Percentiles rank a stretch among this genome's conserved stretches.
Evolutionary conservation across 2,329 filamentous ascomycete species (phyloP).

Genomic region (Venturia effusa): DNA sequence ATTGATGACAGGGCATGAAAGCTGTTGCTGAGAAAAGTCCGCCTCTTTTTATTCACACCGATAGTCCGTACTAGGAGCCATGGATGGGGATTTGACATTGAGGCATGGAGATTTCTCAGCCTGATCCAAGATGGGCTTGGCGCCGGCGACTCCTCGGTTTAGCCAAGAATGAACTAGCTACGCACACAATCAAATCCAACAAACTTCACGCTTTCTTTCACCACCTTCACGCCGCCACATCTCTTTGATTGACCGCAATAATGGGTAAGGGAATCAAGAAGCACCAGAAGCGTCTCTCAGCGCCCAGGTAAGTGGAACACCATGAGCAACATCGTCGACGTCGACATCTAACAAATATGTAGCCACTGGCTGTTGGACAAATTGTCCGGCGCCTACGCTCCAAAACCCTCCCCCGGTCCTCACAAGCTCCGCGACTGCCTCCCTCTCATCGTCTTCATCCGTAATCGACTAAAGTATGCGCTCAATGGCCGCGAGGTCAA

Average conservation of each 20-base stretch:
- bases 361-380: conserved; percentile 99
- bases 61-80: no score
- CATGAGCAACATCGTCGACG: conserved; percentile 39
- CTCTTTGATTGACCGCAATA: conserved; percentile 25
- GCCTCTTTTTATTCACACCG: no score
- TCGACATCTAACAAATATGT: conserved; percentile 98
- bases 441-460: conserved; percentile 97
- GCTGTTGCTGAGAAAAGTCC: no score
- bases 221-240: background rate
- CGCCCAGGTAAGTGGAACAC: conserved; percentile 62
- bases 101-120: background rate
- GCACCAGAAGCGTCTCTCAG: conserved; percentile 99
- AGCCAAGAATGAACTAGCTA: background rate
- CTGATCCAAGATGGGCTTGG: background rate
- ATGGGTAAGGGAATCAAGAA: conserved; percentile 75
- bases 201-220: background rate
- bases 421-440: conserved; percentile 99
- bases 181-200: background rate
- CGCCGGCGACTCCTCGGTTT: background rate
- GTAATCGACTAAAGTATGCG: conserved; percentile 91
- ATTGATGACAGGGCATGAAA: no score
- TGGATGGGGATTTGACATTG: no score
- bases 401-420: conserved; percentile 69
- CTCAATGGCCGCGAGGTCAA: conserved; percentile 97
- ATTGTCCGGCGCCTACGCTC: conserved; percentile 70